Conservation (phyloP, 2,329 filamentous ascomycete genomes). For the Cladophialophora chaetospira region DNA sequence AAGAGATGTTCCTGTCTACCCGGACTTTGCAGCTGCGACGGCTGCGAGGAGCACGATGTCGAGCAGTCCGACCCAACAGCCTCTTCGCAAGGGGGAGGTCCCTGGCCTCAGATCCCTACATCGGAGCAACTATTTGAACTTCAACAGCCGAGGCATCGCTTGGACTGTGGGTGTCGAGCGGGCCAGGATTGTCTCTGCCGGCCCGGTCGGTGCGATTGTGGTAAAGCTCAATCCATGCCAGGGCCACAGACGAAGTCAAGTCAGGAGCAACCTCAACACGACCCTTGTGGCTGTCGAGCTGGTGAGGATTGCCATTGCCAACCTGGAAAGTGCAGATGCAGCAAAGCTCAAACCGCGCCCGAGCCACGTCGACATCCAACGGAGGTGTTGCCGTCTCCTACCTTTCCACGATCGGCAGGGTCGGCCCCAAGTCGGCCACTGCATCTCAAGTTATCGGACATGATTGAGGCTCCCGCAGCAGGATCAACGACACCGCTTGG, state of each 20-base stretch:
- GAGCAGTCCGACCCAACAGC: neutral
- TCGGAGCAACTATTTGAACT: neutral
- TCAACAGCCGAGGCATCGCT: too few species aligned
- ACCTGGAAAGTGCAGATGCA: neutral
- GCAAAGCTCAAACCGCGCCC: neutral
- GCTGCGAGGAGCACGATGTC: neutral
- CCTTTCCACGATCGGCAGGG: neutral
- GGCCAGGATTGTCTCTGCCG: too few species aligned
- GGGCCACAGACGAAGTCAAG: too few species aligned
- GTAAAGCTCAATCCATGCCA: too few species aligned
- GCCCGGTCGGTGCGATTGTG: too few species aligned
- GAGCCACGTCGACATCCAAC: neutral
- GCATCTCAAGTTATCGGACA: neutral
- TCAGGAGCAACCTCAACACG: too few species aligned
- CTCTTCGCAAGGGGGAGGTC: neutral
- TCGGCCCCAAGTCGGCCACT: neutral
- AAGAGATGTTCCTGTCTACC: constrained; percentile 7
- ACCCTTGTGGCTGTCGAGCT: neutral
- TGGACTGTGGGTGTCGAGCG: too few species aligned
- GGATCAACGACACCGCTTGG: neutral
- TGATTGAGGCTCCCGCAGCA: neutral
- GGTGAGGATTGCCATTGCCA: neutral
- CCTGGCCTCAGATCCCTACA: neutral
- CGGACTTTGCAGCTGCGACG: neutral
- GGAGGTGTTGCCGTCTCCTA: neutral